Conservation (phyloP, 2,329 filamentous ascomycete genomes). For the Hyphodiscus sp. region DNA sequence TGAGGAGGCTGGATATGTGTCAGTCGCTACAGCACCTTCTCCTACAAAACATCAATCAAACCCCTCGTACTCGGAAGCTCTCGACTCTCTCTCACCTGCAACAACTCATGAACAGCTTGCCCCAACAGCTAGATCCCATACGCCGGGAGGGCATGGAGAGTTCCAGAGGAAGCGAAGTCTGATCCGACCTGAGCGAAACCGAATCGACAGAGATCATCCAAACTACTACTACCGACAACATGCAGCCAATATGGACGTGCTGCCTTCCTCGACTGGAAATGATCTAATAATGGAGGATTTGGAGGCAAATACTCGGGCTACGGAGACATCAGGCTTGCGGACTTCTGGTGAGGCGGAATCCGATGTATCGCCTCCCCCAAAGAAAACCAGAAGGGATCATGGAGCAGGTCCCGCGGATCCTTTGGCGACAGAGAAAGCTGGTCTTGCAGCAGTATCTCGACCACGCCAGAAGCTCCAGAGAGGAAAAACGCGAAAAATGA, state of each 20-base stretch:
- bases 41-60: slow-evolving; percentile 38
- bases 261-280: slow-evolving; percentile 87
- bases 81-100: slow-evolving; percentile 38
- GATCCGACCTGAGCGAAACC: slow-evolving; percentile 79
- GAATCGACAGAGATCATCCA: slow-evolving; percentile 79
- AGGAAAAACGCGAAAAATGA: slow-evolving; percentile 54
- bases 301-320: slow-evolving; percentile 41
- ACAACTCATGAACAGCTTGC: slow-evolving; percentile 43
- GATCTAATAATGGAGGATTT: slow-evolving; percentile 80
- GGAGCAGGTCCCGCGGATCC: slow-evolving; percentile 21
- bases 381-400: slow-evolving; percentile 15
- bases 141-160: slow-evolving; percentile 28
- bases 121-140: slow-evolving; percentile 16
- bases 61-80: slow-evolving; percentile 53
- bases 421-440: slow-evolving; percentile 19
- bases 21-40: slow-evolving; percentile 8
- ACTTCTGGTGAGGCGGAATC: slow-evolving; percentile 27
- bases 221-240: slow-evolving; percentile 96
- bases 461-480: slow-evolving; percentile 29
- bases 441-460: slow-evolving; percentile 23
- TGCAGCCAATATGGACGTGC: slow-evolving; percentile 84
- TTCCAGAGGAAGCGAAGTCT: slow-evolving; percentile 75
- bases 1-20: slow-evolving; percentile 53
- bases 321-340: slow-evolving; percentile 27
- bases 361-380: slow-evolving; percentile 21